These are phyloP conservation scores for Mallotus nudiflorus DNA, from an alignment of 345 rosid species.

Conservation along the genomic window DNA sequence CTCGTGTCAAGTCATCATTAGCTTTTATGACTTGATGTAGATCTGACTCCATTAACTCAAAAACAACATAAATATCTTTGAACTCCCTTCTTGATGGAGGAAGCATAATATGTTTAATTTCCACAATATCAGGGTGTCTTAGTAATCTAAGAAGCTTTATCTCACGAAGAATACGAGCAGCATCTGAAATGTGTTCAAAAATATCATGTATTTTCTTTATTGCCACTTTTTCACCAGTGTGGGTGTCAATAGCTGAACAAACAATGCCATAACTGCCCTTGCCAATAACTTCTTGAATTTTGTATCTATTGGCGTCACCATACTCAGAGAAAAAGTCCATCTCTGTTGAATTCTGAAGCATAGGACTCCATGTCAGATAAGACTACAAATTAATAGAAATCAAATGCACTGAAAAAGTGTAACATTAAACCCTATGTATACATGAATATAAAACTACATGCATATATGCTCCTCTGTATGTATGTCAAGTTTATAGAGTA, in stretches of 20 bases:
- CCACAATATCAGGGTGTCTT: conserved; percentile 91
- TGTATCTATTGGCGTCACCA: conserved; percentile 83
- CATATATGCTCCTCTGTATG: too few species aligned
- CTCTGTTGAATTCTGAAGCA: conserved; percentile 68
- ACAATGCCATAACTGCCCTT: conserved; percentile 97
- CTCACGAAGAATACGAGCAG: conserved; percentile 88
- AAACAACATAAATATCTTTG: conserved; percentile 93
- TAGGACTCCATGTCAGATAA: conserved; percentile 14
- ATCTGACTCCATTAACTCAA: conserved; percentile 96
- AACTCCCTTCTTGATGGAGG: conserved; percentile 93
- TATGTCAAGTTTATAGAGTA: neutral
- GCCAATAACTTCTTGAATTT: conserved; percentile 89
- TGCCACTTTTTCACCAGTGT: conserved; percentile 82
- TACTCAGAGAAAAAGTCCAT: conserved; percentile 91
- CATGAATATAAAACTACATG: neutral
- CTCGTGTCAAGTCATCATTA: conserved; percentile 90
- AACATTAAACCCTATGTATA: neutral
- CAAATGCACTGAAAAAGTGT: neutral
- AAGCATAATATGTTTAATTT: conserved; percentile 92
- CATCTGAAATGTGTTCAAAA: conserved; percentile 90
- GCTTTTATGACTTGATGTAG: conserved; percentile 98
- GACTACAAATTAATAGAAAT: neutral
- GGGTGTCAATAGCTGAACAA: conserved; percentile 86
- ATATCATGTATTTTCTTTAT: conserved; percentile 89
- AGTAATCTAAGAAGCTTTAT: conserved; percentile 81